Percentiles rank a stretch among this genome's conserved stretches.
These are phyloP conservation scores for Phialocephala sp. DNA, from an alignment of 2,329 filamentous ascomycete species.

Conservation along the genomic window DNA sequence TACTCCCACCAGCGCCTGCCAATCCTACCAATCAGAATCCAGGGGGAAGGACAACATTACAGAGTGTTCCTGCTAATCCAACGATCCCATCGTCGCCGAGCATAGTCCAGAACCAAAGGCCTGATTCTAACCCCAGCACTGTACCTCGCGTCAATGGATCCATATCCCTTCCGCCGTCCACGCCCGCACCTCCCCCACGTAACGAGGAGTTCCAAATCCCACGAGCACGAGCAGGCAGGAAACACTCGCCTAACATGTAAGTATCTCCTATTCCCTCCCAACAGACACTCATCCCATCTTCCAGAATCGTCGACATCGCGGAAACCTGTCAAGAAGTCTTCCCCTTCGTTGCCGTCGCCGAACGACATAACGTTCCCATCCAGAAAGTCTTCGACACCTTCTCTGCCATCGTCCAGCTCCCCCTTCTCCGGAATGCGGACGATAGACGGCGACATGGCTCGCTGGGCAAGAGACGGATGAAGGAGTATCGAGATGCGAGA, in stretches of 20 bases:
- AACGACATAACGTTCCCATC: constrained; percentile 50
- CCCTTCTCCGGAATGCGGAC: constrained; percentile 52
- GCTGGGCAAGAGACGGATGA: constrained; percentile 49
- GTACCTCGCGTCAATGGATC: not conserved
- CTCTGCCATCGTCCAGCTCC: constrained; percentile 54
- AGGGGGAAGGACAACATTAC: not conserved
- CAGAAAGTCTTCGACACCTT: constrained; percentile 55
- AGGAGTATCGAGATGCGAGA: constrained; percentile 47
- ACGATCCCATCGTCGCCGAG: not conserved
- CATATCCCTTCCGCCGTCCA: not conserved
- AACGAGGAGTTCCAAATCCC: constrained; percentile 22
- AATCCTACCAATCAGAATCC: not conserved
- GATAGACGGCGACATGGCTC: constrained; percentile 51
- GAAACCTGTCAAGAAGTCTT: constrained; percentile 54
- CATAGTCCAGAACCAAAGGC: not conserved
- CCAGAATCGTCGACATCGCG: constrained; percentile 55
- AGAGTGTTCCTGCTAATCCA: not conserved
- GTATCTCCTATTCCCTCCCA: constrained; percentile 13
- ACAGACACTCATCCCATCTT: constrained; percentile 34
- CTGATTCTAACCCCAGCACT: not conserved
- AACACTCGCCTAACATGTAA: constrained; percentile 39
- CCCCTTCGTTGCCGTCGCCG: constrained; percentile 53
- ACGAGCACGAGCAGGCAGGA: constrained; percentile 13
- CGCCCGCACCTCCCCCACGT: too few relatives aligned
- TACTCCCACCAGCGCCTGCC: not conserved